Percentiles rank a stretch among this genome's conserved stretches.
phyloP scores from a whole-genome alignment of 768 basidiomycete species.

The Chiua virens region DNA sequence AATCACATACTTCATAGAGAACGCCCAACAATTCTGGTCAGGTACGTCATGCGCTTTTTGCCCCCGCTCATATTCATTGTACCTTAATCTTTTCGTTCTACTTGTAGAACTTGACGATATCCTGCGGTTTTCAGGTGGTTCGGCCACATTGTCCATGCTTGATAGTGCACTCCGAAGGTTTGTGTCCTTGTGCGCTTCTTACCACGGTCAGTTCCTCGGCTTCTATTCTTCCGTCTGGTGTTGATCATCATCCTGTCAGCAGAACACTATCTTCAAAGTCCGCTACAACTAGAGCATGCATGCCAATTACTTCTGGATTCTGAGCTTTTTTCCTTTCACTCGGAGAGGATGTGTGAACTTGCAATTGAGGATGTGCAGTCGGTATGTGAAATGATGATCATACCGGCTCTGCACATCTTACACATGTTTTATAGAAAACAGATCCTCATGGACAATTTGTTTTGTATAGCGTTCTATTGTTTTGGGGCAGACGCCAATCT shows the following conservation, averaged over 20 bases:
- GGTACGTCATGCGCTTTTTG: conserved; percentile 46
- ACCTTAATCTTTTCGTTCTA: conserved; percentile 4
- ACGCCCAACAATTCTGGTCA: conserved; percentile 88
- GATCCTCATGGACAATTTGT: conserved; percentile 85
- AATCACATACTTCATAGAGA: conserved; percentile 80
- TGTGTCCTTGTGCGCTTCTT: conserved; percentile 74
- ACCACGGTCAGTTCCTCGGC: conserved; percentile 66
- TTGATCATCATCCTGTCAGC: conserved; percentile 15
- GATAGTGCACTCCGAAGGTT: conserved; percentile 80
- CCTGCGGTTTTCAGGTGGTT: conserved; percentile 56
- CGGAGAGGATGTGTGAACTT: conserved; percentile 86
- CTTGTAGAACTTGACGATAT: conserved; percentile 88
- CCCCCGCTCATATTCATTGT: conserved; percentile 4
- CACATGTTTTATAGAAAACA: conserved; percentile 54
- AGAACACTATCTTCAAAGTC: conserved; percentile 87
- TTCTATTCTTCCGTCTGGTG: not conserved
- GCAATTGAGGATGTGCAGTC: conserved; percentile 66
- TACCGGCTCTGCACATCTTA: conserved; percentile 3
- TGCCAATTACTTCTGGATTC: conserved; percentile 74
- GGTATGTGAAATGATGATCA: conserved; percentile 42
- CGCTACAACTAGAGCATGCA: conserved; percentile 82
- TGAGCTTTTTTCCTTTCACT: conserved; percentile 88
- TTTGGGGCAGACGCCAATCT: conserved; percentile 66
- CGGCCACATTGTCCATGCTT: conserved; percentile 66
- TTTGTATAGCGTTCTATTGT: conserved; percentile 73